phyloP scores from a whole-genome alignment of 2,329 filamentous ascomycete species.

The Cordyceps tenuipes region DNA sequence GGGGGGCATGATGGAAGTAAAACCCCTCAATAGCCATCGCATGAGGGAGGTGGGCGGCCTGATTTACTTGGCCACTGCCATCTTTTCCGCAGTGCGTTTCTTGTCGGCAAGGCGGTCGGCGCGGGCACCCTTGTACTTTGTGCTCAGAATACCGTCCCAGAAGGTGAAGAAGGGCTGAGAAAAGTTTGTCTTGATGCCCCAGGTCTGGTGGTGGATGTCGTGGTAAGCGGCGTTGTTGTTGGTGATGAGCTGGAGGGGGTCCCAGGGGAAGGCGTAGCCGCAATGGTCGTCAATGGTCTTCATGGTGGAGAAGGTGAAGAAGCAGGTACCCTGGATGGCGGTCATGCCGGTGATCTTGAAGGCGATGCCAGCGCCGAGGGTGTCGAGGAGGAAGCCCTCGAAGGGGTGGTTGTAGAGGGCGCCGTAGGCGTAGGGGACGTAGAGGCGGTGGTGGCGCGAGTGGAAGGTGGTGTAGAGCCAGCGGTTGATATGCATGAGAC shows the following conservation, averaged over 20 bases:
- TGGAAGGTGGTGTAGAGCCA: slow-evolving; percentile 94
- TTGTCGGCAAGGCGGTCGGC: slow-evolving; percentile 32
- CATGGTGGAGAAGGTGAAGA: slow-evolving; percentile 82
- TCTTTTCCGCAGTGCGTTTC: slow-evolving; percentile 19
- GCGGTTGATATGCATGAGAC: slow-evolving; percentile 93
- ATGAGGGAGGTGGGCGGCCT: neutral
- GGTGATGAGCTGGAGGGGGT: slow-evolving; percentile 84
- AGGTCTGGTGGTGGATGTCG: slow-evolving; percentile 97
- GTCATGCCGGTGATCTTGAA: slow-evolving; percentile 79
- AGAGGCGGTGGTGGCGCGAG: slow-evolving; percentile 90
- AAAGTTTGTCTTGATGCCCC: slow-evolving; percentile 96
- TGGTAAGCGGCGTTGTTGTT: slow-evolving; percentile 96
- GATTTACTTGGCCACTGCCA: slow-evolving; percentile 7
- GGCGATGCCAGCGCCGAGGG: slow-evolving; percentile 72
- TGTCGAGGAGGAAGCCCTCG: slow-evolving; percentile 90
- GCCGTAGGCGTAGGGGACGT: slow-evolving; percentile 95
- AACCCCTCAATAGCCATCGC: neutral
- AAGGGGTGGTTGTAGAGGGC: slow-evolving; percentile 95
- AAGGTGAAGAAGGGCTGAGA: slow-evolving; percentile 91
- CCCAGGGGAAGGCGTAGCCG: slow-evolving; percentile 91
- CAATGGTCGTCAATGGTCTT: slow-evolving; percentile 98
- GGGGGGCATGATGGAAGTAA: neutral
- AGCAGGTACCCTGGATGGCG: slow-evolving; percentile 77
- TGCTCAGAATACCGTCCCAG: slow-evolving; percentile 79
- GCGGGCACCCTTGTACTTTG: slow-evolving; percentile 67